A percentile compares a stretch with the other conserved stretches of the same genome.
Conservation (phyloP, 139 green algal species). For the Tetradesmus obliquus region DNA sequence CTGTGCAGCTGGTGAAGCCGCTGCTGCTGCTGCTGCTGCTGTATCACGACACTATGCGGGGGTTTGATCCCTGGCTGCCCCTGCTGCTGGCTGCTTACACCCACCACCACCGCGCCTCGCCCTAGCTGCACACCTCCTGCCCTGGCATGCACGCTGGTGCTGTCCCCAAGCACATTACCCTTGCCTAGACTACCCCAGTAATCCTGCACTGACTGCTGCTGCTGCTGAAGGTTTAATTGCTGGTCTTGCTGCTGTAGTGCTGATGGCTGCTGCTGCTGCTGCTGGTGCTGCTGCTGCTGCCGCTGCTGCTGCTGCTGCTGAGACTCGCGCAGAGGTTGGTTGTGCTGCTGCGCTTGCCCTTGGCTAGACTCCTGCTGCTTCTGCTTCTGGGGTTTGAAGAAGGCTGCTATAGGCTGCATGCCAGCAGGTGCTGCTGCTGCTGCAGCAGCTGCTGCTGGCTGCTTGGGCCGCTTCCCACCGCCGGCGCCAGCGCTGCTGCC, state of each 20-base stretch:
- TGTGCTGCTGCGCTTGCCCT: not conserved
- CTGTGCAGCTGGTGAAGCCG: not conserved
- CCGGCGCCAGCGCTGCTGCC: not conserved
- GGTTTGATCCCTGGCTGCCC: not conserved
- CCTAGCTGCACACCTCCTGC: not conserved
- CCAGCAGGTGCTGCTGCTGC: slow-evolving; percentile 2
- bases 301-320: slow-evolving; percentile 9
- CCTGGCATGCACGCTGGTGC: too few species aligned
- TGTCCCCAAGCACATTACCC: not conserved
- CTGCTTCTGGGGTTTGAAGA: slow-evolving; percentile 1
- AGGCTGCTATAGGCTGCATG: not conserved
- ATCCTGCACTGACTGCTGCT: not conserved
- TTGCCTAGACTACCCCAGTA: not conserved
- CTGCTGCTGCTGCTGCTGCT: not conserved
- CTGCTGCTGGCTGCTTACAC: not conserved
- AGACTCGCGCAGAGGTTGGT: not conserved
- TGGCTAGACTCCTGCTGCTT: not conserved
- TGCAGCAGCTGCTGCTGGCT: not conserved
- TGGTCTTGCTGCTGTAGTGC: not conserved
- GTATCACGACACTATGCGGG: not conserved
- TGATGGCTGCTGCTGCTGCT: not conserved
- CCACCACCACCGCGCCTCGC: not conserved
- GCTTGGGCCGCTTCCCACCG: not conserved
- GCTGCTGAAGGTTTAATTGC: not conserved
- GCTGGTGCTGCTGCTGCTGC: not conserved